A percentile compares a stretch with the other conserved stretches of the same genome.
These are phyloP conservation scores for Malbranchea cinnamomea DNA, from an alignment of 2,329 filamentous ascomycete genomes.

Conservation along the genomic window DNA sequence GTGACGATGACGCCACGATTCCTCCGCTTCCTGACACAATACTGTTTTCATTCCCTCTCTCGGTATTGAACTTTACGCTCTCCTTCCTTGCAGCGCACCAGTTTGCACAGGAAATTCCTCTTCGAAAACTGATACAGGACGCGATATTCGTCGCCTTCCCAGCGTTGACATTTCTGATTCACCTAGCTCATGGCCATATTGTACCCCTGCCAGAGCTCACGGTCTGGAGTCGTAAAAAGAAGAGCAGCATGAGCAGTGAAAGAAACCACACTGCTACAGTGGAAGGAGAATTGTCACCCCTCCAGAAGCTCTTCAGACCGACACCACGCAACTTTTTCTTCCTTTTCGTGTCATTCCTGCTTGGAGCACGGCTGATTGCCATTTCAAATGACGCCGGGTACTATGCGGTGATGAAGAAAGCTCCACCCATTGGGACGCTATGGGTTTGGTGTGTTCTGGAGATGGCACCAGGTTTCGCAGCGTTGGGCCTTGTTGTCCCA, in stretches of 20 bases:
- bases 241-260: conserved; percentile 1
- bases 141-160: conserved; percentile 27
- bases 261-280: conserved; percentile 6
- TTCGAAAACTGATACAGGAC: conserved; percentile 20
- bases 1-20: conserved; percentile 12
- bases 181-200: conserved; percentile 31
- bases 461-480: conserved; percentile 54
- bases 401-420: conserved; percentile 77
- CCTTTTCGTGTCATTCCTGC: conserved; percentile 18
- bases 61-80: conserved; percentile 31
- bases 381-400: conserved; percentile 70
- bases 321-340: conserved; percentile 19
- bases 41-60: conserved; percentile 27
- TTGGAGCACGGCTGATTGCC: conserved; percentile 66
- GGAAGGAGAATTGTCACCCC: conserved; percentile 15
- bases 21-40: conserved; percentile 30
- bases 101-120: conserved; percentile 26
- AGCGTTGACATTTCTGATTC: conserved; percentile 28
- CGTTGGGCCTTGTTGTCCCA: conserved; percentile 39
- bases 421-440: conserved; percentile 73
- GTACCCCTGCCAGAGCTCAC: conserved; percentile 16
- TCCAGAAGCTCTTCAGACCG: conserved; percentile 20
- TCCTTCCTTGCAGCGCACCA: conserved; percentile 32
- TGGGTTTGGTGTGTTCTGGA: conserved; percentile 94
- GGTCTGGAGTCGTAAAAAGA: background rate